Evolutionary conservation across 768 basidiomycete species (phyloP), one percentile per base, ranked within the genome.

Genomic region (Leccinum sublutescens): DNA sequence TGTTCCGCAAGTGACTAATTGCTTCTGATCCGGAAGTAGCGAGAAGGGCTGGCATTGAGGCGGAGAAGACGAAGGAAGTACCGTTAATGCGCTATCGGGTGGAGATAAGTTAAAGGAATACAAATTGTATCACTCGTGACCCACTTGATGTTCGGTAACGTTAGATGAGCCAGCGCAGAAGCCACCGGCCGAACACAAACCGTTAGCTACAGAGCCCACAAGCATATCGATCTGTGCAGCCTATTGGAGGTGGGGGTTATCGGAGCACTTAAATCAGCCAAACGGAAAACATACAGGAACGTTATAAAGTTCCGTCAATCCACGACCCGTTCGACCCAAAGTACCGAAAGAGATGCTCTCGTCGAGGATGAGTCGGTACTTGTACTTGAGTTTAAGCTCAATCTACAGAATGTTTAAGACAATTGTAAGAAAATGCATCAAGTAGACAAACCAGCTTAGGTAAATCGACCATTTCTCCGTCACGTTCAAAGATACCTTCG

Each of bases 401-500:
- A 98, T 88, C 94, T 96, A 62, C 7, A 6, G 1, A n/a, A 34
- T 2, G 27, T 6, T 66, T 50, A 55, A 61, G 21, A 34, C 5
- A 43, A 54, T 31, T 36, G 45, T 1, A 11, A 40, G 47, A 21
- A 21, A 1, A 52, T 34, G 21, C 40, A 6, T 54, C 27, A n/a
- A n/a, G 40, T 43, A n/a, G n/a, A 60, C 92, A 60, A 61, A 96
- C 95, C 58, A 98, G 79, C 70, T 90, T 93, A 4, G 96, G 95
- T 36, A 99, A 74, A 75, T 99, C 95, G 54, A 87, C 81, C 85
- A 98, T 93, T 58, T 83, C 85, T 11, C 95, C 97, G 66, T 98
- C 94, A 68, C 88, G 90, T 74, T 98, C 94, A 68, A 97, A 98
- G 49, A 99, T 88, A 43, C 97, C 97, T 70, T 98, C 97, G 0